Evolutionary conservation across 2,329 filamentous ascomycete species (phyloP).

Genomic region (Cytospora piceae): DNA sequence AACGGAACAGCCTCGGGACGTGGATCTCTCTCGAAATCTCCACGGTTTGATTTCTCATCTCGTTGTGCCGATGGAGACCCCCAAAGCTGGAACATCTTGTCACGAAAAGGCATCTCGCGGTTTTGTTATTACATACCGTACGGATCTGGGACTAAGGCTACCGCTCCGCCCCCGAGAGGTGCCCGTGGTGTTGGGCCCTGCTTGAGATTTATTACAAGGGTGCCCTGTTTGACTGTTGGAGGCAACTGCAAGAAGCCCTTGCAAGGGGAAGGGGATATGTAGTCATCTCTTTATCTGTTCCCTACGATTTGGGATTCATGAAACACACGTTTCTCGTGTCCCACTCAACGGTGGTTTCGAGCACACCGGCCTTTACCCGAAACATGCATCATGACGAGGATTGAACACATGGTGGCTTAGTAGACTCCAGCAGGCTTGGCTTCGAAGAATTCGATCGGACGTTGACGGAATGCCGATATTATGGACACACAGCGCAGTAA

Average conservation of each 20-base stretch:
- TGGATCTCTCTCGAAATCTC: neutral
- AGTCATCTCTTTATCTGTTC: slow-evolving; percentile 9
- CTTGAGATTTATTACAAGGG: slow-evolving; percentile 6
- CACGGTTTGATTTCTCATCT: neutral
- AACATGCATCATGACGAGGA: slow-evolving; percentile 1
- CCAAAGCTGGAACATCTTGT: neutral
- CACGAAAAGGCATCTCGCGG: neutral
- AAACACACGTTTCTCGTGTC: slow-evolving; percentile 32
- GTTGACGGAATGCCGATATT: neutral
- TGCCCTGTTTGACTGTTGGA: slow-evolving; percentile 12
- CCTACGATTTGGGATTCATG: slow-evolving; percentile 21
- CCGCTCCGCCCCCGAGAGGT: slow-evolving; percentile 11
- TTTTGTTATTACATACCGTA: neutral
- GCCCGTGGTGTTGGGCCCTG: slow-evolving; percentile 7
- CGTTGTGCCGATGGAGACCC: neutral
- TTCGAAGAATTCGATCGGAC: neutral
- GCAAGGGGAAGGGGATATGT: slow-evolving; percentile 15
- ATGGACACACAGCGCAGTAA: no score
- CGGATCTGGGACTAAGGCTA: neutral
- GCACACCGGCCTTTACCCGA: slow-evolving; percentile 5
- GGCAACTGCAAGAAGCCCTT: slow-evolving; percentile 1
- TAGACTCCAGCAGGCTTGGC: neutral
- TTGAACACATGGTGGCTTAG: neutral
- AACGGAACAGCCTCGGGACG: neutral
- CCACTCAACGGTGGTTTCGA: slow-evolving; percentile 27